Percentiles rank a stretch among this genome's conserved stretches.
Evolutionary conservation across 2,329 filamentous ascomycete species (phyloP).

Genomic region (Zymoseptoria ardabiliae): DNA sequence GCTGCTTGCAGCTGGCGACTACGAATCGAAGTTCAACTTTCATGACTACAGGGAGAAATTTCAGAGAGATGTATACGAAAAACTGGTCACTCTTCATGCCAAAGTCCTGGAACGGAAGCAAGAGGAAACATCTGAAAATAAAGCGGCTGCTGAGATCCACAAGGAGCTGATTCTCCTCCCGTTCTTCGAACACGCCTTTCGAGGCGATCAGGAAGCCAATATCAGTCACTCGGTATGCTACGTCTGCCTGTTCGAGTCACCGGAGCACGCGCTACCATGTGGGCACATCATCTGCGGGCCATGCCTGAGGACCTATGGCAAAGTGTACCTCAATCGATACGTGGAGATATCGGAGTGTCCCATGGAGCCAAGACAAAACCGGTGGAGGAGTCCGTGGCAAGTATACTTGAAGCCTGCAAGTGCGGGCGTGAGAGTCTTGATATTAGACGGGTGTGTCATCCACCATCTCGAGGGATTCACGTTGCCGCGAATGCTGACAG

Average conservation of each 20-base stretch:
- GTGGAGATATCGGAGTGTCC: conserved; percentile 20
- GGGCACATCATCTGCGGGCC: conserved; percentile 37
- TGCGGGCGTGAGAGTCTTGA: conserved; percentile 34
- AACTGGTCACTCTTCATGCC: not conserved
- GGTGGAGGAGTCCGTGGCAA: not conserved
- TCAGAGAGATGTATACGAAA: conserved; percentile 18
- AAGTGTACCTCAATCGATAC: conserved; percentile 1
- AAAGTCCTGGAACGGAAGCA: not conserved
- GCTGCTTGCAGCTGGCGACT: conserved; percentile 32
- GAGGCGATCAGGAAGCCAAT: conserved; percentile 13
- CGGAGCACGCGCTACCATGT: conserved; percentile 36
- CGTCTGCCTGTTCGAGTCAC: conserved; percentile 34
- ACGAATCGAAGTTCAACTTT: conserved; percentile 27
- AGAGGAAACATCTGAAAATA: conserved; percentile 4
- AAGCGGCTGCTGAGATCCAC: conserved; percentile 13
- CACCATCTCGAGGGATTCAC: not conserved
- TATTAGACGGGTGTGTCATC: conserved; percentile 34
- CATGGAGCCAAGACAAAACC: conserved; percentile 8
- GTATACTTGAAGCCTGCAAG: conserved; percentile 29
- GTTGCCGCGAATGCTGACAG: not conserved
- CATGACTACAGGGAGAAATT: conserved; percentile 21
- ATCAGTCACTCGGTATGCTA: conserved; percentile 38
- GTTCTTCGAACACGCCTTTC: conserved; percentile 23
- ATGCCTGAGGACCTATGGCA: conserved; percentile 30
- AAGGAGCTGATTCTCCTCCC: conserved; percentile 4